phyloP scores from a whole-genome alignment of 257 asterid genomes.

The Anisodus acutangulus region DNA sequence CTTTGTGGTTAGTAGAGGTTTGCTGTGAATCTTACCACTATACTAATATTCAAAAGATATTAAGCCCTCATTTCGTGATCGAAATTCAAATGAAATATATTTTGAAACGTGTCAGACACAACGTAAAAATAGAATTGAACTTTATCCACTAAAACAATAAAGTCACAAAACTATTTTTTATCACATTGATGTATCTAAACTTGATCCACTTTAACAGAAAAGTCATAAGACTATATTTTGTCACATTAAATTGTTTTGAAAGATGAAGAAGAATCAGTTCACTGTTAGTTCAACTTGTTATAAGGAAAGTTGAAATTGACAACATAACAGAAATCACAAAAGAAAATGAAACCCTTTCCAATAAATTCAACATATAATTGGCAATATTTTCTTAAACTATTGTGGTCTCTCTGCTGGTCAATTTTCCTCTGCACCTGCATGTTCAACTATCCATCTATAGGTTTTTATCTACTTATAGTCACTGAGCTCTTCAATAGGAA shows the following conservation, averaged over 20 bases:
- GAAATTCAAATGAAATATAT: no score
- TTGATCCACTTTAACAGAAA: background rate
- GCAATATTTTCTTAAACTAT: background rate
- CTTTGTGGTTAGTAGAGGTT: no score
- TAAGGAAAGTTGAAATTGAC: background rate
- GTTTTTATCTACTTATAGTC: background rate
- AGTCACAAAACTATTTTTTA: background rate
- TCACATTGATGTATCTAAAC: background rate
- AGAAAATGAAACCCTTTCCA: background rate
- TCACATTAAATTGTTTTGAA: background rate
- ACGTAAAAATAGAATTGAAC: no score
- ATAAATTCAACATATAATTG: constrained; percentile 10
- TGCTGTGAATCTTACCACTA: no score
- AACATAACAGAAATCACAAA: background rate
- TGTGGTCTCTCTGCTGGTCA: background rate
- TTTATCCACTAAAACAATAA: background rate
- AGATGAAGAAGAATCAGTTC: background rate
- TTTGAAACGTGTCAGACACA: no score
- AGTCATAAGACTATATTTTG: no score
- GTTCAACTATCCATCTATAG: background rate
- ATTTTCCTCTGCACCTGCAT: background rate
- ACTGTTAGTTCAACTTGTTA: background rate
- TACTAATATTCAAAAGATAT: no score
- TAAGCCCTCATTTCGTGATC: no score
- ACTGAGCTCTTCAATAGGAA: background rate